Percentiles rank a stretch among this genome's conserved stretches.
phyloP scores from a whole-genome alignment of 2,329 filamentous ascomycete genomes.

The Neospermospora avenae region DNA sequence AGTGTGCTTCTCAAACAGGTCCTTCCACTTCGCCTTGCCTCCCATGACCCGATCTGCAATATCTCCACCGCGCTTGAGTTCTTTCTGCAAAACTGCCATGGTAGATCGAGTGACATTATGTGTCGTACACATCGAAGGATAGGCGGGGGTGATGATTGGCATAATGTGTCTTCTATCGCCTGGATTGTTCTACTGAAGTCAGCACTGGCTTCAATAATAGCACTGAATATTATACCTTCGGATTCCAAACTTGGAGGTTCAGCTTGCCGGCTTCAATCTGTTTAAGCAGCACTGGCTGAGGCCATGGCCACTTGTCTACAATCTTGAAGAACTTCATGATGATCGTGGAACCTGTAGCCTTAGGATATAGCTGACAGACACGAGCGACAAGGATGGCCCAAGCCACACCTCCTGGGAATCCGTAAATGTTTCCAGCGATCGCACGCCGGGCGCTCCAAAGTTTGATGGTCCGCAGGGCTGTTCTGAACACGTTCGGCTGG shows the following conservation, averaged over 20 bases:
- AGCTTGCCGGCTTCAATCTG: conserved; percentile 78
- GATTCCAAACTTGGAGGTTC: conserved; percentile 90
- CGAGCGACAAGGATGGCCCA: conserved; percentile 98
- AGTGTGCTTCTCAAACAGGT: conserved; percentile 82
- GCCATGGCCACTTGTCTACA: conserved; percentile 90
- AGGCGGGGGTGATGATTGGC: conserved; percentile 97
- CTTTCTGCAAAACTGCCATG: conserved; percentile 76
- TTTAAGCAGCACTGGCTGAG: conserved; percentile 87
- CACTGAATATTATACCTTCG: conserved; percentile 54
- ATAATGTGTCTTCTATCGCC: conserved; percentile 85
- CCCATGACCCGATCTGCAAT: conserved; percentile 77
- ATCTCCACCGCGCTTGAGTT: conserved; percentile 73
- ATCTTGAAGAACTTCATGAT: conserved; percentile 94
- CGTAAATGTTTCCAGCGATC: conserved; percentile 94
- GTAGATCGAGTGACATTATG: conserved; percentile 91
- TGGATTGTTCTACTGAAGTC: conserved; percentile 59
- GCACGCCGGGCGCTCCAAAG: conserved; percentile 91
- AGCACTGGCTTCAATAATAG: conserved; percentile 17
- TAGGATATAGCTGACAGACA: conserved; percentile 93
- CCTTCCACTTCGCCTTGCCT: conserved; percentile 77
- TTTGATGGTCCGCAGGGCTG: conserved; percentile 89
- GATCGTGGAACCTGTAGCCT: conserved; percentile 82
- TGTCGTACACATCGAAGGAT: conserved; percentile 96
- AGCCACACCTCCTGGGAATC: conserved; percentile 93
- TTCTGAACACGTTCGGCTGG: conserved; percentile 82